These are phyloP conservation scores for Solanum pinnatisectum DNA, from an alignment of 257 asterid genomes.

Conservation along the genomic window DNA sequence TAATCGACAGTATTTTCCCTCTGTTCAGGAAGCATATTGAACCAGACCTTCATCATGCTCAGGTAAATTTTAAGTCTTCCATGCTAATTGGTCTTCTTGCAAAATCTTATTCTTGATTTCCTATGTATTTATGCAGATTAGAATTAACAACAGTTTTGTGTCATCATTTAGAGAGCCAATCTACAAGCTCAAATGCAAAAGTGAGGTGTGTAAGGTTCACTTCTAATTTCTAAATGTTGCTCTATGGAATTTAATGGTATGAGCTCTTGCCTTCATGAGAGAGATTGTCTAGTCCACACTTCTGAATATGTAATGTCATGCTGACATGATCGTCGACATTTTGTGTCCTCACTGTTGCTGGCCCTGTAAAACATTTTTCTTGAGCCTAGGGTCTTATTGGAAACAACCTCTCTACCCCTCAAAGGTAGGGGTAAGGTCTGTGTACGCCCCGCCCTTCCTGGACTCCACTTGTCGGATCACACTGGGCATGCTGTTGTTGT, in stretches of 20 bases:
- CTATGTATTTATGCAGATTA: constrained; percentile 59
- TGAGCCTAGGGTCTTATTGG: not conserved
- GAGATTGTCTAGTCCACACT: not conserved
- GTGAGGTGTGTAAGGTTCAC: constrained; percentile 52
- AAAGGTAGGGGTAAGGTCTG: not conserved
- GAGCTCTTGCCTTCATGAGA: not conserved
- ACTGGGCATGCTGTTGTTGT: not conserved
- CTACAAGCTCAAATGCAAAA: constrained; percentile 93
- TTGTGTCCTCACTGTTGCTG: not conserved
- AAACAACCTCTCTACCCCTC: not conserved
- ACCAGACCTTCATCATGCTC: constrained; percentile 99
- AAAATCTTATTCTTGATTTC: constrained; percentile 24
- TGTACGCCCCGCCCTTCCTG: not conserved
- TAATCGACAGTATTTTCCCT: constrained; percentile 98
- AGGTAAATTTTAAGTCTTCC: constrained; percentile 37
- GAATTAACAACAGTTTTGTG: constrained; percentile 97
- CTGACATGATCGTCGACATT: not conserved
- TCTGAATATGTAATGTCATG: not conserved
- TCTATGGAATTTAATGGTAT: not conserved
- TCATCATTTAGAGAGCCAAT: constrained; percentile 99
- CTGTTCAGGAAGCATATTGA: constrained; percentile 92
- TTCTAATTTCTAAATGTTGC: not conserved
- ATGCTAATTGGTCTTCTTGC: constrained; percentile 9
- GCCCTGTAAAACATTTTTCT: not conserved
- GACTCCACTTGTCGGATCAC: not conserved